Evolutionary conservation across 2,329 filamentous ascomycete genomes (phyloP).

Genomic region (Colletotrichum lupini): DNA sequence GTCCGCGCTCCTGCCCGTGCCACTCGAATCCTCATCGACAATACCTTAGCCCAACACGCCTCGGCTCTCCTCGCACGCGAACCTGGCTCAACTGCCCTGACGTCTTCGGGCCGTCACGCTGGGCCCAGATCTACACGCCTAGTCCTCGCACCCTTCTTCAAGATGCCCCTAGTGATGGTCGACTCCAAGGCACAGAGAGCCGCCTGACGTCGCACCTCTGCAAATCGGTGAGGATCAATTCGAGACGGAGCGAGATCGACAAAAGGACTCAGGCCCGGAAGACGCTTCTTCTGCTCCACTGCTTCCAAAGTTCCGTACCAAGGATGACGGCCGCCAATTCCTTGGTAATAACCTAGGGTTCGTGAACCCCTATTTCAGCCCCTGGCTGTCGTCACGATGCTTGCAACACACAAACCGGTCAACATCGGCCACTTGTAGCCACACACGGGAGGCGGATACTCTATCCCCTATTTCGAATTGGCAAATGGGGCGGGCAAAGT

Average conservation of each 20-base stretch:
- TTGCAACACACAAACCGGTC: not conserved
- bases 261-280: slow-evolving; percentile 19
- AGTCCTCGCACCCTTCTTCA: slow-evolving; percentile 12
- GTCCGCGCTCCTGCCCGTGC: not conserved
- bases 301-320: slow-evolving; percentile 32
- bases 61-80: slow-evolving; percentile 14
- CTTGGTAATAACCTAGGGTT: slow-evolving; percentile 18
- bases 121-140: slow-evolving; percentile 30
- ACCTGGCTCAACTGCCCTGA: slow-evolving; percentile 15
- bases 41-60: not conserved
- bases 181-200: slow-evolving; percentile 8
- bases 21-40: not conserved
- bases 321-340: slow-evolving; percentile 1
- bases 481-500: slow-evolving; percentile 1
- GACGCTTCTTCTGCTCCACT: slow-evolving; percentile 24
- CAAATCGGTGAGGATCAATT: not conserved
- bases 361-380: slow-evolving; percentile 29
- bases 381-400: slow-evolving; percentile 12
- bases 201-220: slow-evolving; percentile 6
- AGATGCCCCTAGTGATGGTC: slow-evolving; percentile 21
- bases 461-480: slow-evolving; percentile 20
- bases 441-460: not conserved
- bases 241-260: slow-evolving; percentile 27
- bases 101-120: slow-evolving; percentile 31
- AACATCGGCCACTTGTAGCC: not conserved